Conservation (phyloP, 2,329 filamentous ascomycete species). For the Colletotrichum plurivorum region DNA sequence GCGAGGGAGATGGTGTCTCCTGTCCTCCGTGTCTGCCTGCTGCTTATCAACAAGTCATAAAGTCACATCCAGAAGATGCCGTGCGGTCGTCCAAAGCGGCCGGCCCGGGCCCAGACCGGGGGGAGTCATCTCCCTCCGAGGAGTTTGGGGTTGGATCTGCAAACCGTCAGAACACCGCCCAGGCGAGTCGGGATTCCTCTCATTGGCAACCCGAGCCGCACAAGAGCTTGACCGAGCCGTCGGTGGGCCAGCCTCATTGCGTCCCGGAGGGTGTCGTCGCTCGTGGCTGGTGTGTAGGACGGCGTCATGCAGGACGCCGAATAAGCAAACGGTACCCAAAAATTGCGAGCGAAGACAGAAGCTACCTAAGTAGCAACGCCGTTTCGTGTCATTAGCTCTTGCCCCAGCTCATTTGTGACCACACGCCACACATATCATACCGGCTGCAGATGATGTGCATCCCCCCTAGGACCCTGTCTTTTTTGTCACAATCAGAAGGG, state of each 20-base stretch:
- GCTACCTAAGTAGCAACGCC: neutral
- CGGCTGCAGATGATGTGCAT: conserved; percentile 13
- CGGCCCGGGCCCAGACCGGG: neutral
- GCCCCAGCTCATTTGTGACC: neutral
- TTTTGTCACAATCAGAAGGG: neutral
- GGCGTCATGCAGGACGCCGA: conserved; percentile 46
- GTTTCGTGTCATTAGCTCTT: neutral
- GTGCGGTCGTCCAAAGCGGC: neutral
- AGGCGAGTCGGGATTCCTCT: neutral
- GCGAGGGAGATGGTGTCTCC: neutral
- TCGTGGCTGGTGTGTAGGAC: conserved; percentile 41
- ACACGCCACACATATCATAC: neutral
- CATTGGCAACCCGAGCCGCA: conserved; percentile 20
- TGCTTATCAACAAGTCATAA: neutral
- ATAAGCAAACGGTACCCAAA: conserved; percentile 42
- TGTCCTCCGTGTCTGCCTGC: neutral
- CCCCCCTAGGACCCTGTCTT: neutral
- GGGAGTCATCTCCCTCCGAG: neutral
- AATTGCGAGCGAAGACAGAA: neutral
- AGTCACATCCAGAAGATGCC: neutral
- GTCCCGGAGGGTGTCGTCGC: conserved; percentile 20
- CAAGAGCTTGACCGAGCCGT: conserved; percentile 29
- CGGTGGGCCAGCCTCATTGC: conserved; percentile 3
- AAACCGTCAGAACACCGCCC: conserved; percentile 10
- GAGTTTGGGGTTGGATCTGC: neutral